These are phyloP conservation scores for Diaporthe helianthi DNA, from an alignment of 2,329 filamentous ascomycete species.

Conservation along the genomic window DNA sequence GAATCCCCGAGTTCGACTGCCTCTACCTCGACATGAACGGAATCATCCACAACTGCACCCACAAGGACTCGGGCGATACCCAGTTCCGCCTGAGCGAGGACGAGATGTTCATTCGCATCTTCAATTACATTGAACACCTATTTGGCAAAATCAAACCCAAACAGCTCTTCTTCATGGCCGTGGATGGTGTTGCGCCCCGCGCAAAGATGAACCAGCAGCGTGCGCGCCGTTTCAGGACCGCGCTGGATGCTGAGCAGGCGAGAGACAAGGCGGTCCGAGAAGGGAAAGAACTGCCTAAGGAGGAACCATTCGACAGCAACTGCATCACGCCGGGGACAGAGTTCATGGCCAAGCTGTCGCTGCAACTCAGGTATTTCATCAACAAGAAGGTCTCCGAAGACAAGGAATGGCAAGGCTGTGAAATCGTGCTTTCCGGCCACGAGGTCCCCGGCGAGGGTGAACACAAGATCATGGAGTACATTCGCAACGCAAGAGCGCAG, in stretches of 20 bases:
- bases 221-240: conserved; percentile 91
- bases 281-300: conserved; percentile 91
- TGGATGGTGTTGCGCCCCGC: conserved; percentile 94
- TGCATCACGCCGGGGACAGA: conserved; percentile 97
- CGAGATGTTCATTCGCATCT: conserved; percentile 99
- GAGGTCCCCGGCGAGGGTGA: conserved; percentile 98
- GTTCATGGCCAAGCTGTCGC: conserved; percentile 96
- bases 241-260: conserved; percentile 86
- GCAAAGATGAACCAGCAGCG: conserved; percentile 99
- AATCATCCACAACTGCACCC: conserved; percentile 99
- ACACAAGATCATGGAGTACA: conserved; percentile 99
- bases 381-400: conserved; percentile 99
- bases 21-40: conserved; percentile 99
- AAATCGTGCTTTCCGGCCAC: conserved; percentile 94
- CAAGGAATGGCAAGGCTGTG: conserved; percentile 94
- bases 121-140: conserved; percentile 99
- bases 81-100: conserved; percentile 95
- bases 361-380: conserved; percentile 96
- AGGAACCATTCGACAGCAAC: conserved; percentile 97
- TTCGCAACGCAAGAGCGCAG: conserved; percentile 95
- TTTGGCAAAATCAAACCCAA: conserved; percentile 99
- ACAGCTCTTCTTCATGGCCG: conserved; percentile 99
- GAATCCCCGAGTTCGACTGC: conserved; percentile 98
- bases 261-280: conserved; percentile 91
- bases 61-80: conserved; percentile 92